Base-by-base conservation (phyloP, 228 moss, liverwort and hornwort species). In the Sphagnum magellanicum region DNA sequence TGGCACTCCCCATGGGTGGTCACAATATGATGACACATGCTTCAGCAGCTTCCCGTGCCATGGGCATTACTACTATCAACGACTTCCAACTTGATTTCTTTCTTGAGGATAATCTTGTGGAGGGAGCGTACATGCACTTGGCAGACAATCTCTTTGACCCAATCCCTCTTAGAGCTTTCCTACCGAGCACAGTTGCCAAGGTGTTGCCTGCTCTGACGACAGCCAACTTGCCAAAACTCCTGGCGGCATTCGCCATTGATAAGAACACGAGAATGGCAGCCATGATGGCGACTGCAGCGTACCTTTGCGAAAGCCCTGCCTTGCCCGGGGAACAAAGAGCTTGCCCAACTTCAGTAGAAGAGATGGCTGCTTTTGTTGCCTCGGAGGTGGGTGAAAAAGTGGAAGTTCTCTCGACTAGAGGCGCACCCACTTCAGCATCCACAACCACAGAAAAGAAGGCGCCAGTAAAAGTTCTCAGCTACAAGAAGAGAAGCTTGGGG, bases 31-130 rank as follows among this genome's bases (percentile, higher is more conserved):
- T 32, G 32, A 32, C 32, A 32, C 32, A 32, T 32, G 32, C 32
- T 32, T 32, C 32, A 32, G 2, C 32, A 32, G 16, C 76, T 9
- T 47, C 67, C 3, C 76, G 76, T 47, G 69, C 79, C 0, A 14
- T 68, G 9, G 60, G 78, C 0, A 85, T 85, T 63, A 75, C 77
- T 51, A 79, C 79, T 9, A 82, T 85, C 63, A 85, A 85, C 53
- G 81, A 85, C 60, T 81, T 85, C 50, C 85, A 81, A 75, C 79
- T 85, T 16, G 85, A 85, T 50, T 85, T 81, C 68, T 85, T 82
- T 50, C 55, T 85, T 53, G 85, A 85, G 4, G 55, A 65, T 0
- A 60, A 75, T 0, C 79, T 85, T 9, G 64, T 77, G 4, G 48
- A 6, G 4, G 81, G 81, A 46, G 63, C 59, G 4, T 17, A 52